Evolutionary conservation across 2,329 filamentous ascomycete genomes (phyloP).

Genomic region (Meredithiella fracta): DNA sequence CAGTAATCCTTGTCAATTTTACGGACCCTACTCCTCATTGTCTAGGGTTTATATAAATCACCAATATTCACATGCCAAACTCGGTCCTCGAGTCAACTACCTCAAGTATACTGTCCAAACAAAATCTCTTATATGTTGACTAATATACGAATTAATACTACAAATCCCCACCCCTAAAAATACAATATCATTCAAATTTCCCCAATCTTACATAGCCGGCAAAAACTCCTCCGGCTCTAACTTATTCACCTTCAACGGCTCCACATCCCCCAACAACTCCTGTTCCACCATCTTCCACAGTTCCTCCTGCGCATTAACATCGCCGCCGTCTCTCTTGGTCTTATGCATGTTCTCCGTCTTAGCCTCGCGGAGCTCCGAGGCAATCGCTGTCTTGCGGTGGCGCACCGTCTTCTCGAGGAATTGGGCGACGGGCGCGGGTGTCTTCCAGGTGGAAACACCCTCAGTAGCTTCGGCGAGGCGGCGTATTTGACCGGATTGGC

Average conservation of each 20-base stretch:
- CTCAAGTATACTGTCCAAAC: not conserved
- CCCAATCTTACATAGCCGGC: conserved; percentile 10
- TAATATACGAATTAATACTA: conserved; percentile 3
- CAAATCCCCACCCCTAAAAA: not conserved
- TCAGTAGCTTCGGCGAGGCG: conserved; percentile 45
- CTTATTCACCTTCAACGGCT: conserved; percentile 11
- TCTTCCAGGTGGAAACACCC: conserved; percentile 49
- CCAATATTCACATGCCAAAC: not conserved
- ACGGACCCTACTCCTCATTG: not conserved
- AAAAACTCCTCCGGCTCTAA: conserved; percentile 10
- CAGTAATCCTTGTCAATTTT: not conserved
- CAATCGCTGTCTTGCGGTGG: conserved; percentile 7
- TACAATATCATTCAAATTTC: not conserved
- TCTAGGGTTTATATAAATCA: not conserved
- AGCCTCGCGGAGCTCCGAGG: conserved; percentile 9
- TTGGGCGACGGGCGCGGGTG: conserved; percentile 26
- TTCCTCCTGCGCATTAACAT: conserved; percentile 13
- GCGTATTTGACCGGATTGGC: conserved; percentile 54
- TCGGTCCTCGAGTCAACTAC: not conserved
- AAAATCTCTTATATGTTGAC: not conserved
- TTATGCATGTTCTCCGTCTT: conserved; percentile 10
- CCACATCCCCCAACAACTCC: conserved; percentile 10
- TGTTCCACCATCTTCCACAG: conserved; percentile 14
- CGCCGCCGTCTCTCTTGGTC: conserved; percentile 12
- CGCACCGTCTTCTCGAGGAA: conserved; percentile 22